Conservation (phyloP, 2,329 filamentous ascomycete species). For the Clarireedia hainanense region DNA sequence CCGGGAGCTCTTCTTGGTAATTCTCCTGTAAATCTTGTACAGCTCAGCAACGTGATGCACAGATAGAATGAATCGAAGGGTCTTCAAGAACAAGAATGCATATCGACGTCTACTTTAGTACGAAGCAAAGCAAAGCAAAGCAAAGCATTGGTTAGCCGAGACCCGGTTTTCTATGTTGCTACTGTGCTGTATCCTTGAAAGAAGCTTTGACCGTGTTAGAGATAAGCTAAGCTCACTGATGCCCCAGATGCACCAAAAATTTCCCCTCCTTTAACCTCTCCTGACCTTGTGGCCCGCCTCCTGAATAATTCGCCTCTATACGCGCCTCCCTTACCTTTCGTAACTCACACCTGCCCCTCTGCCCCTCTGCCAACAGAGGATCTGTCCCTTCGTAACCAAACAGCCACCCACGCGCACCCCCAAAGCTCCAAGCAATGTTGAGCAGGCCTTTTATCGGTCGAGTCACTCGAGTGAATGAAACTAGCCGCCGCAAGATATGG, state of each 20-base stretch:
- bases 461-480: not conserved
- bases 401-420: too few species aligned
- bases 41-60: too few species aligned
- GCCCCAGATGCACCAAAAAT: not conserved
- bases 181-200: too few species aligned
- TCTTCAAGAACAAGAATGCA: too few species aligned
- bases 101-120: too few species aligned
- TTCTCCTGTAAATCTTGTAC: too few species aligned
- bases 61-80: too few species aligned
- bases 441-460: conserved; percentile 2
- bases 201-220: not conserved
- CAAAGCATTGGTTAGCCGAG: too few species aligned
- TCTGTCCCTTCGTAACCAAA: not conserved
- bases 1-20: too few species aligned
- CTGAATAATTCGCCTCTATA: not conserved
- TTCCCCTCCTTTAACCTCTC: not conserved
- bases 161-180: too few species aligned
- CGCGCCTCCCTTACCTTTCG: not conserved
- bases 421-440: not conserved
- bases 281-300: not conserved
- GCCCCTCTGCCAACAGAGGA: not conserved
- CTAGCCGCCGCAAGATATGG: not conserved
- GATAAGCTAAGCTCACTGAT: not conserved
- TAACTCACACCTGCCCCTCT: not conserved
- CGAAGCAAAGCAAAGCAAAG: too few species aligned